These are phyloP conservation scores for Sisymbrium irio DNA, from an alignment of 345 rosid species.

Conservation along the genomic window DNA sequence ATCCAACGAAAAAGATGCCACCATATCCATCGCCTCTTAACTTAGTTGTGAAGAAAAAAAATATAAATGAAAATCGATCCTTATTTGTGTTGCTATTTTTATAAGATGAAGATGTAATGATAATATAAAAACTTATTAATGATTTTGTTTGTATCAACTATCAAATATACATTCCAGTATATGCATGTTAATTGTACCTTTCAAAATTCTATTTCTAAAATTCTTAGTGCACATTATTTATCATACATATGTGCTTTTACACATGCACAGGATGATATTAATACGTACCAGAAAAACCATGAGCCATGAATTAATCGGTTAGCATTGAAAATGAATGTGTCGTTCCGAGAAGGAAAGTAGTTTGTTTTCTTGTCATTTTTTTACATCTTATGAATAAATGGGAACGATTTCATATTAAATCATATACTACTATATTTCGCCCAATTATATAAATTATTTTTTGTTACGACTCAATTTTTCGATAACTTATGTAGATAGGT, in stretches of 20 bases:
- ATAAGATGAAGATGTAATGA: neutral
- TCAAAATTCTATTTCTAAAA: neutral
- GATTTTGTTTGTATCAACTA: neutral
- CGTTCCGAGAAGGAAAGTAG: no score
- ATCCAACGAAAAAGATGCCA: conserved; percentile 30
- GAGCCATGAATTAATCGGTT: no score
- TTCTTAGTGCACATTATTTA: no score
- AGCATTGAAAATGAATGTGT: no score
- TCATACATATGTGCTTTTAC: neutral
- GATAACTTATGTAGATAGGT: no score
- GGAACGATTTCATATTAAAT: no score
- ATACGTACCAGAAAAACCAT: neutral
- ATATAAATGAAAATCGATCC: neutral
- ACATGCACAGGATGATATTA: neutral
- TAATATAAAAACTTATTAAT: neutral
- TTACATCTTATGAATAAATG: no score
- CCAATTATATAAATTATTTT: no score
- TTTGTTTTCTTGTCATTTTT: no score
- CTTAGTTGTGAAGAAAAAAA: conserved; percentile 33
- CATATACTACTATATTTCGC: no score
- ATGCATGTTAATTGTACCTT: neutral
- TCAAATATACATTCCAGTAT: neutral
- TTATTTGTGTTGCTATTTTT: neutral
- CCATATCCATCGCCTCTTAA: conserved; percentile 12
- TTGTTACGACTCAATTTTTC: no score